phyloP scores from a whole-genome alignment of 805 yeast genomes.

The Debaryomyces maramus region DNA sequence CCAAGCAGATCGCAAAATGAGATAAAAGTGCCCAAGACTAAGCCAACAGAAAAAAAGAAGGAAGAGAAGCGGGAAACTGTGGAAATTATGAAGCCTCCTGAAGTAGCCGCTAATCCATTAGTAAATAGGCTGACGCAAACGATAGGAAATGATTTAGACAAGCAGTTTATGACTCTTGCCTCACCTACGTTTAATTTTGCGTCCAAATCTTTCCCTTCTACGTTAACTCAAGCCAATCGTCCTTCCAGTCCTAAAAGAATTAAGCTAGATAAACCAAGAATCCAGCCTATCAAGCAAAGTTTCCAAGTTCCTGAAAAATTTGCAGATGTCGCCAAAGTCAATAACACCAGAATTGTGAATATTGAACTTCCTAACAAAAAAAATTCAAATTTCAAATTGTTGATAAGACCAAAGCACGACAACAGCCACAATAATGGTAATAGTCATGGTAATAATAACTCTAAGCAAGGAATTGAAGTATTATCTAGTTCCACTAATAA shows the following conservation, averaged over 20 bases:
- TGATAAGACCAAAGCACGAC: conserved; percentile 7
- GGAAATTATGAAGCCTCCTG: background rate
- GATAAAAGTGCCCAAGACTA: background rate
- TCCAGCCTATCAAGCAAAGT: background rate
- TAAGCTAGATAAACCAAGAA: background rate
- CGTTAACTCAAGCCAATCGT: background rate
- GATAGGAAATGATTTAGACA: background rate
- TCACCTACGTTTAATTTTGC: background rate
- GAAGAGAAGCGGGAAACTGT: background rate
- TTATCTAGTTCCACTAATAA: background rate
- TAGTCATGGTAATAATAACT: background rate
- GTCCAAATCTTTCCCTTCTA: background rate
- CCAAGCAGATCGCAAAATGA: background rate
- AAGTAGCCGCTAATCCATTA: background rate
- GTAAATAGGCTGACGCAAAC: background rate
- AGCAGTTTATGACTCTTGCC: background rate
- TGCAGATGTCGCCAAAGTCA: background rate
- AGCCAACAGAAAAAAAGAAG: background rate
- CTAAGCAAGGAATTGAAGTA: background rate
- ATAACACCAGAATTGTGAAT: conserved; percentile 3
- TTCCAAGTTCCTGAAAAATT: background rate
- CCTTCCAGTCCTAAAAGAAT: background rate
- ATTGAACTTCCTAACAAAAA: conserved; percentile 10
- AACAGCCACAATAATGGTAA: too few relatives aligned
- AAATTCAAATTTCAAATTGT: conserved; percentile 6